These are phyloP conservation scores for Fonsecaea pedrosoi DNA, from an alignment of 2,329 filamentous ascomycete species.

Conservation along the genomic window DNA sequence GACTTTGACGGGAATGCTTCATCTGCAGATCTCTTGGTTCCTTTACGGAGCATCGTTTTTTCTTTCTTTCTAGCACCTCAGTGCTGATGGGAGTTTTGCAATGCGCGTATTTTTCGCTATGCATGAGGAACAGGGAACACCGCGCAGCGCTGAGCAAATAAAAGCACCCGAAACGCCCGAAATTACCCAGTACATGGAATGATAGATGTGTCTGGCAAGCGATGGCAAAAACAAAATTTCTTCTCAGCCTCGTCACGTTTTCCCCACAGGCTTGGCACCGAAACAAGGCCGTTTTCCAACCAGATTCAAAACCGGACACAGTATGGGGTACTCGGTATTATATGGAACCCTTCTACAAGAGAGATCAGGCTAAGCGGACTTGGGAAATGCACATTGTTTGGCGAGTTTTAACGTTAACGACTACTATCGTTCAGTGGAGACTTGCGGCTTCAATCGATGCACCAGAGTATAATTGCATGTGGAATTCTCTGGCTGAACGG, in stretches of 20 bases:
- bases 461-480: not conserved
- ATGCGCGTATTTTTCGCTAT: not conserved
- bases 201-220: not conserved
- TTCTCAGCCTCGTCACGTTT: not conserved
- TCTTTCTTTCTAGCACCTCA: not conserved
- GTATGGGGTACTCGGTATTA: no score
- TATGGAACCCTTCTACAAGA: no score
- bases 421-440: not conserved
- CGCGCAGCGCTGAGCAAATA: not conserved
- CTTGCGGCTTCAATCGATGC: not conserved
- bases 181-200: not conserved
- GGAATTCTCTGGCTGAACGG: not conserved
- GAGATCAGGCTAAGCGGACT: no score
- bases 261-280: not conserved
- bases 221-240: conserved; percentile 7
- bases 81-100: not conserved
- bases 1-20: conserved; percentile 1
- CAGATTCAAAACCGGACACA: no score
- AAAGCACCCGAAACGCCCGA: not conserved
- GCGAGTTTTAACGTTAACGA: no score
- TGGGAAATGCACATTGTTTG: no score
- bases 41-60: not conserved
- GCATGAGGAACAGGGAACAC: not conserved
- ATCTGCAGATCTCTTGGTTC: conserved; percentile 2
- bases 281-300: not conserved